Evolutionary conservation across 805 yeast genomes (phyloP).

Genomic region (Candida yuanshanica): DNA sequence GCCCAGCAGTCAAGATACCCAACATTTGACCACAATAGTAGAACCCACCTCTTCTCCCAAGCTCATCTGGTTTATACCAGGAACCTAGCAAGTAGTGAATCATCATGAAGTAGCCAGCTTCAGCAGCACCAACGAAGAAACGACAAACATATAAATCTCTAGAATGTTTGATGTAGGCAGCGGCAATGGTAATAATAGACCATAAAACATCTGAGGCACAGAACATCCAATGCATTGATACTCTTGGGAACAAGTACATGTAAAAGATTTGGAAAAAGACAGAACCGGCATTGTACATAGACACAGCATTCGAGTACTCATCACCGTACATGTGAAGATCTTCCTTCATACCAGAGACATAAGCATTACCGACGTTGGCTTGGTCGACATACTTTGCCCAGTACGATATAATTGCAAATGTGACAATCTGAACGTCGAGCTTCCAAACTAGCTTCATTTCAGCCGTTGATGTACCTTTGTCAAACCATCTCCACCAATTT

Average conservation of each 20-base stretch:
- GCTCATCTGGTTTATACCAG: constrained; percentile 52
- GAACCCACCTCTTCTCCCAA: constrained; percentile 54
- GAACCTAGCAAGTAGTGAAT: constrained; percentile 52
- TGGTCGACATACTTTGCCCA: constrained; percentile 50
- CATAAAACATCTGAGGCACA: constrained; percentile 12
- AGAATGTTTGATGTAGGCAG: constrained; percentile 1
- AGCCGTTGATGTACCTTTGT: constrained; percentile 40
- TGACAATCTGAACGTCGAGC: constrained; percentile 45
- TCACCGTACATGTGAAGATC: constrained; percentile 42
- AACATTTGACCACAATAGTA: constrained; percentile 48
- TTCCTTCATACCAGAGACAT: constrained; percentile 43
- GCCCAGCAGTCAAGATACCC: constrained; percentile 50
- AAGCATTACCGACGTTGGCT: constrained; percentile 37
- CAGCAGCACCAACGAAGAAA: constrained; percentile 12
- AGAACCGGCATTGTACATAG: constrained; percentile 53
- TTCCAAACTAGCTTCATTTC: constrained; percentile 39
- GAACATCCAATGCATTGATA: constrained; percentile 40
- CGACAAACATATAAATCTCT: constrained; percentile 2
- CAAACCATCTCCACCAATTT: constrained; percentile 55
- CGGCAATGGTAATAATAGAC: constrained; percentile 6
- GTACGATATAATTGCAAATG: constrained; percentile 53
- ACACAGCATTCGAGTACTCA: constrained; percentile 56
- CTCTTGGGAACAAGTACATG: constrained; percentile 46
- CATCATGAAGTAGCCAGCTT: constrained; percentile 14
- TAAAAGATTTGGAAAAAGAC: constrained; percentile 59